Percentiles rank a stretch among this genome's conserved stretches.
These are phyloP conservation scores for Jatropha podagrica DNA, from an alignment of 441 rosid species.

Conservation along the genomic window DNA sequence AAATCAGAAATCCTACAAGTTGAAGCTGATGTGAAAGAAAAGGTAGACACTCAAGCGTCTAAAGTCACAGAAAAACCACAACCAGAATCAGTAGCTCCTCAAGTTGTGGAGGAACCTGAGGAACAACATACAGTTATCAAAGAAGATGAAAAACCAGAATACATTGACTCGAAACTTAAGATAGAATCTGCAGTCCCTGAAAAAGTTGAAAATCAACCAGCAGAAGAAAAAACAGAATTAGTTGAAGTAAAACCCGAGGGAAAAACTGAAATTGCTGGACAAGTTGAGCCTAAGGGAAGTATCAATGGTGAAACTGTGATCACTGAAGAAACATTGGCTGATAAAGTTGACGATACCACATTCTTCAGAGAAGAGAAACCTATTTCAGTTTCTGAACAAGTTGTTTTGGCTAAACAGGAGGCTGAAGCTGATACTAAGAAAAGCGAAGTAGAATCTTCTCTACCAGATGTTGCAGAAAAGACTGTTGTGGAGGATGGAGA, in stretches of 20 bases:
- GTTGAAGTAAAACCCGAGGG: constrained; percentile 10
- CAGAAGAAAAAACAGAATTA: constrained; percentile 10
- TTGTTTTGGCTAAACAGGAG: constrained; percentile 4
- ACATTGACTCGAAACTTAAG: constrained; percentile 5
- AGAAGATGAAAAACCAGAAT: neutral
- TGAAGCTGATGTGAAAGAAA: constrained; percentile 21
- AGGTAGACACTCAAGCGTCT: constrained; percentile 9
- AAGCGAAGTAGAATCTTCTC: neutral
- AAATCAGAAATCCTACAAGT: constrained; percentile 17
- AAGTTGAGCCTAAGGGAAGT: constrained; percentile 27
- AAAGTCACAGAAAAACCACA: too few relatives aligned
- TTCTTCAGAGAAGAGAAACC: constrained; percentile 15
- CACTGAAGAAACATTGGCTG: constrained; percentile 18
- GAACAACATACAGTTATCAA: neutral
- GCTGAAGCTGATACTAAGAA: neutral
- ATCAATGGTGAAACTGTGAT: constrained; percentile 17
- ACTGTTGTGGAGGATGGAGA: neutral
- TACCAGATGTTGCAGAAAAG: constrained; percentile 13
- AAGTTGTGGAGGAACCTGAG: constrained; percentile 7
- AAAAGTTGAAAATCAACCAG: constrained; percentile 20
- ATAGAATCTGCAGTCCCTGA: constrained; percentile 8
- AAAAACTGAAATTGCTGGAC: constrained; percentile 10
- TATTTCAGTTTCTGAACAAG: neutral
- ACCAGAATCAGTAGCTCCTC: neutral
- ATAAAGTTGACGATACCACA: constrained; percentile 23